These are phyloP conservation scores for Paxillus ammoniavirescens DNA, from an alignment of 768 basidiomycete species.

Conservation along the genomic window DNA sequence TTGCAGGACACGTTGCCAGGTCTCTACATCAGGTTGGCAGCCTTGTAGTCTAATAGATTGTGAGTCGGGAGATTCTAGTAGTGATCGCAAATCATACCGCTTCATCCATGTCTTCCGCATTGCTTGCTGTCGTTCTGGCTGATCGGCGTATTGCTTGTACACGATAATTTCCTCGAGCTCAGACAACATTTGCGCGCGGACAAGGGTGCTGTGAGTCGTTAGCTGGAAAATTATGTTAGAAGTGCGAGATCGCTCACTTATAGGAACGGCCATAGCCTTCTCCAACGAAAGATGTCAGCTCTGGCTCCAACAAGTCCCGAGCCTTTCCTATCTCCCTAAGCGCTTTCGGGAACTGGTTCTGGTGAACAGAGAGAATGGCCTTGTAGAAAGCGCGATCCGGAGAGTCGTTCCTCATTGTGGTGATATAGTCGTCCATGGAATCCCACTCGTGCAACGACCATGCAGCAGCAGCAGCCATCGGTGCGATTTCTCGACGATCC, in stretches of 20 bases:
- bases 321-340: slow-evolving; percentile 88
- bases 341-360: slow-evolving; percentile 93
- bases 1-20: slow-evolving; percentile 97
- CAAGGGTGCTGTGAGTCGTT: slow-evolving; percentile 67
- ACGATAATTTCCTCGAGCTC: slow-evolving; percentile 97
- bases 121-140: slow-evolving; percentile 85
- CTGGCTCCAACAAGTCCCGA: slow-evolving; percentile 87
- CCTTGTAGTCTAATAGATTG: slow-evolving; percentile 69
- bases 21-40: slow-evolving; percentile 97
- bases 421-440: slow-evolving; percentile 95
- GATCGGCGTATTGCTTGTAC: slow-evolving; percentile 93
- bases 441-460: slow-evolving; percentile 99
- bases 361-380: slow-evolving; percentile 93
- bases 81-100: slow-evolving; percentile 47
- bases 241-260: slow-evolving; percentile 58
- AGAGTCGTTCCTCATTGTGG: slow-evolving; percentile 89
- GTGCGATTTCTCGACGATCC: slow-evolving; percentile 87
- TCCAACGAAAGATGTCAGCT: slow-evolving; percentile 86
- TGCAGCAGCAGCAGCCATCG: slow-evolving; percentile 94
- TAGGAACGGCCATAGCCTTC: slow-evolving; percentile 98
- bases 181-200: slow-evolving; percentile 97
- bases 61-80: neutral
- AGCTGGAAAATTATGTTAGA: slow-evolving; percentile 7
- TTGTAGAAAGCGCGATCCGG: slow-evolving; percentile 95
- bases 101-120: slow-evolving; percentile 98